Base-by-base conservation (phyloP, 2,329 filamentous ascomycete genomes). In the Cryphonectria japonica region DNA sequence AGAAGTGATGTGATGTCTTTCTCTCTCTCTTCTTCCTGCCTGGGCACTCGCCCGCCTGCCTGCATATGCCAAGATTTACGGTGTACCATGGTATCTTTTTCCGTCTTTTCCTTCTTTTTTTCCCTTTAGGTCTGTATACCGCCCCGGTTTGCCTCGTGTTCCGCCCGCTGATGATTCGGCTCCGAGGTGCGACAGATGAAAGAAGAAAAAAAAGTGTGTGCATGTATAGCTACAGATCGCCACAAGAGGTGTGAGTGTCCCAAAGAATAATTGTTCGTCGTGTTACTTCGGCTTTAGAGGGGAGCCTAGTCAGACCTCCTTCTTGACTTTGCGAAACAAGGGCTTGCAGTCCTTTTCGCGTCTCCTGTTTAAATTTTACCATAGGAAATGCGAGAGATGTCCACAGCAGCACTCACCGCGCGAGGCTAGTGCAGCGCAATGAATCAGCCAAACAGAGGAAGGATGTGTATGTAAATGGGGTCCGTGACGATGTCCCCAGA, bases 131-230 rank as follows among this genome's bases (percentile, higher is more conserved):
- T 50, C 46, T 50, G 22, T 50, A n/a, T 50, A 50, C 46, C 46
- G 43, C 52, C 52, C 32, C 16, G 52, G n/a, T 57, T 7, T 26
- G 3, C 52, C 52, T 57, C 52, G 52, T 57, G n/a, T 29, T 57
- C 52, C 52, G 52, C 52, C 52, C 52, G 52, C 52, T 29, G 52
- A 26, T 14, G 52, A 29, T 57, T 57, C 52, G 52, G 52, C 52
- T 57, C 52, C 52, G 52, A 57, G 52, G 52, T 50, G 7, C n/a
- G 46, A 6, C 43, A 50, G 37, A 39, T 39, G n/a, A n/a, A n/a
- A n/a, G n/a, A n/a, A n/a, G n/a, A n/a, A n/a, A n/a, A 50, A 22
- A 50, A 2, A 50, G 46, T 50, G 6, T 22, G 22, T 2, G 22
- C 46, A n/a, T 22, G 43, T 50, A 50, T n/a, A 19, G 46, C 46